A percentile compares a stretch with the other conserved stretches of the same genome.
phyloP scores from a whole-genome alignment of 2,329 filamentous ascomycete species.

The Stemphylium vesicarium region DNA sequence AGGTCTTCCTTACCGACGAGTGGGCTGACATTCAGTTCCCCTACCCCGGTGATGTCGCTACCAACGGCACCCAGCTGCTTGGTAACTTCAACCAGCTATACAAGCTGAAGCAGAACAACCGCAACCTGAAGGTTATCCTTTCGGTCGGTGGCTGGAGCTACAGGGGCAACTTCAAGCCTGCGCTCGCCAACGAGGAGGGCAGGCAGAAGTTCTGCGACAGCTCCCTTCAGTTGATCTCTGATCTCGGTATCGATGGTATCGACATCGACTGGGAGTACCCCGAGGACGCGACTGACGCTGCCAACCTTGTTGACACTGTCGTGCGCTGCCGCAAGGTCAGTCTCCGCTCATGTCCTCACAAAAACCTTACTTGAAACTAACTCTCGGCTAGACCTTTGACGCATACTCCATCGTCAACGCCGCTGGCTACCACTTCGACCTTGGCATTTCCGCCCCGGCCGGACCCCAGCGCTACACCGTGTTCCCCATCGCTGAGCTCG shows the following conservation, averaged over 20 bases:
- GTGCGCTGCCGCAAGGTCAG: constrained; percentile 43
- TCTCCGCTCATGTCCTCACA: background rate
- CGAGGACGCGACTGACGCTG: constrained; percentile 43
- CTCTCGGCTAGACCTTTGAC: constrained; percentile 41
- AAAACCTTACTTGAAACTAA: background rate
- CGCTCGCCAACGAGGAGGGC: constrained; percentile 67
- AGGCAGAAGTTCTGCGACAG: constrained; percentile 70
- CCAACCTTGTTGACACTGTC: constrained; percentile 48
- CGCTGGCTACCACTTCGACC: constrained; percentile 49
- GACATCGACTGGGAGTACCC: constrained; percentile 58
- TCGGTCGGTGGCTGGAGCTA: constrained; percentile 84
- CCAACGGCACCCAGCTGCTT: constrained; percentile 72
- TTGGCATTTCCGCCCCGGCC: constrained; percentile 54
- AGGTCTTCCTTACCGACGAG: constrained; percentile 56
- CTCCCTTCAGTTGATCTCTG: constrained; percentile 76
- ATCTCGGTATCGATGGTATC: constrained; percentile 71
- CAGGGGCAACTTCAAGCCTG: constrained; percentile 75
- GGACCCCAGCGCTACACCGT: constrained; percentile 49
- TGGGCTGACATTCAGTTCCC: constrained; percentile 61
- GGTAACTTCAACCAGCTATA: constrained; percentile 80
- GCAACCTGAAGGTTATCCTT: constrained; percentile 77
- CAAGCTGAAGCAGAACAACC: constrained; percentile 76
- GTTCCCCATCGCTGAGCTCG: constrained; percentile 50
- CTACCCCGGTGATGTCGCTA: constrained; percentile 70
- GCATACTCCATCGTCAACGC: constrained; percentile 47